Conservation (phyloP, 2,329 filamentous ascomycete species). For the Annulohypoxylon truncatum region DNA sequence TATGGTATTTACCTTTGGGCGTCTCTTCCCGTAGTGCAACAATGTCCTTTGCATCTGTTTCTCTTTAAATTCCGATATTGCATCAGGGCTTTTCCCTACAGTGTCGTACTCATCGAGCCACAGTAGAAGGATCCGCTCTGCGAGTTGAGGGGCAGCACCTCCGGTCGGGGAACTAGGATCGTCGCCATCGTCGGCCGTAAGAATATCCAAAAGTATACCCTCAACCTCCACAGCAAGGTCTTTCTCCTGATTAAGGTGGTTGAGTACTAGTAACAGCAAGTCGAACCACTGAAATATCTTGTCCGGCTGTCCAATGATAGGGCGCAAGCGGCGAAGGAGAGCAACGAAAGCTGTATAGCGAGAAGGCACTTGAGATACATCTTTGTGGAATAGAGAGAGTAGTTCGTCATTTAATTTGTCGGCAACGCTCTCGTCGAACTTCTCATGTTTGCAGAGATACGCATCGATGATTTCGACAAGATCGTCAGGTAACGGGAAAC, state of each 20-base stretch:
- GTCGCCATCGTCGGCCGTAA: constrained; percentile 71
- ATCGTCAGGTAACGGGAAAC: constrained; percentile 73
- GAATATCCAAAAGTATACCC: constrained; percentile 71
- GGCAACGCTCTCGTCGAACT: constrained; percentile 74
- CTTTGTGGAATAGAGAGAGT: constrained; percentile 71
- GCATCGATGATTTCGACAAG: constrained; percentile 70
- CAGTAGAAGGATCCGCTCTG: constrained; percentile 64
- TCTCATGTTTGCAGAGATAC: constrained; percentile 75
- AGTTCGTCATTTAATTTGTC: constrained; percentile 81
- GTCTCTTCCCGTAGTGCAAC: constrained; percentile 73
- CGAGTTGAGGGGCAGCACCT: constrained; percentile 53
- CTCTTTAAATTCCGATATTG: constrained; percentile 59
- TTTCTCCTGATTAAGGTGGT: constrained; percentile 70
- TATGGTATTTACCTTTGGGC: constrained; percentile 65
- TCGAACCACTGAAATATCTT: constrained; percentile 80
- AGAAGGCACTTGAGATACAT: constrained; percentile 66
- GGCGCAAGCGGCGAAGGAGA: constrained; percentile 72
- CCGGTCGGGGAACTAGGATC: constrained; percentile 58
- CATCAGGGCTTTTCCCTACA: constrained; percentile 53
- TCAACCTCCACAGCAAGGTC: constrained; percentile 72
- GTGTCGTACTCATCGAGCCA: constrained; percentile 65
- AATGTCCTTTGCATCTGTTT: constrained; percentile 63
- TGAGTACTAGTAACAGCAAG: constrained; percentile 65
- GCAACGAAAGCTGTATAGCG: constrained; percentile 76
- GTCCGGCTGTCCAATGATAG: constrained; percentile 70